Conservation (phyloP, 106 monocot species). For the Iris macrosiphon region DNA sequence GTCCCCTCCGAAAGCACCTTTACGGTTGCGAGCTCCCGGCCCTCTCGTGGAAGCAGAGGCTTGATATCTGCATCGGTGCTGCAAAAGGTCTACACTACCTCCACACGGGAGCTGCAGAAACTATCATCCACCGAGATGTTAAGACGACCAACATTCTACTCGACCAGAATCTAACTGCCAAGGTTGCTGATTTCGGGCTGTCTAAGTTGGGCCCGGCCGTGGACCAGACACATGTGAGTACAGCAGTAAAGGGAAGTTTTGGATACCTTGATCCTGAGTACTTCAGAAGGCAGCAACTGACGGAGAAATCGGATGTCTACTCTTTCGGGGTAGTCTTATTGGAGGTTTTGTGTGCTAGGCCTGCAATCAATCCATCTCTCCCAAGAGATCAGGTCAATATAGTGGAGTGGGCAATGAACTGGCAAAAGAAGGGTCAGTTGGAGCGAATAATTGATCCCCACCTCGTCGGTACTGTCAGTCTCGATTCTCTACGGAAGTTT, state of each 20-base stretch:
- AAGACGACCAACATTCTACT: conserved; percentile 72
- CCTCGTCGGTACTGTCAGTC: conserved; percentile 31
- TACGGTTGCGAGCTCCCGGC: conserved; percentile 47
- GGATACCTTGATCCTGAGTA: conserved; percentile 70
- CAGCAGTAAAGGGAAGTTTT: conserved; percentile 60
- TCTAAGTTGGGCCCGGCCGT: conserved; percentile 44
- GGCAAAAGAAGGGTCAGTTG: conserved; percentile 44
- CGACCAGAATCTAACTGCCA: conserved; percentile 52
- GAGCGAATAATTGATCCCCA: conserved; percentile 42
- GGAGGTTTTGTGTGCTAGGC: conserved; percentile 64
- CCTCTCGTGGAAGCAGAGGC: conserved; percentile 64
- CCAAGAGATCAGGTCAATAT: conserved; percentile 60
- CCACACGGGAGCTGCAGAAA: conserved; percentile 56
- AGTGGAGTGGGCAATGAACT: conserved; percentile 51
- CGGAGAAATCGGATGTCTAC: conserved; percentile 74
- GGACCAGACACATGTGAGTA: conserved; percentile 64
- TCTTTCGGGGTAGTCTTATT: conserved; percentile 61
- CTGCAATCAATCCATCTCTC: conserved; percentile 45
- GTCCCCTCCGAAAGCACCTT: conserved; percentile 58
- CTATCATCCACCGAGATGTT: conserved; percentile 59
- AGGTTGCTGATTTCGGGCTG: conserved; percentile 66
- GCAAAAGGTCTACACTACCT: conserved; percentile 69
- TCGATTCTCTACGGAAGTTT: conserved; percentile 42
- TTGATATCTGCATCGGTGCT: conserved; percentile 61
- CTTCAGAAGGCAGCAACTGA: conserved; percentile 56